A percentile compares a stretch with the other conserved stretches of the same genome.
These are phyloP conservation scores for Aphanomyces stellatus DNA, from an alignment of 352 stramenopile species.

Conservation along the genomic window DNA sequence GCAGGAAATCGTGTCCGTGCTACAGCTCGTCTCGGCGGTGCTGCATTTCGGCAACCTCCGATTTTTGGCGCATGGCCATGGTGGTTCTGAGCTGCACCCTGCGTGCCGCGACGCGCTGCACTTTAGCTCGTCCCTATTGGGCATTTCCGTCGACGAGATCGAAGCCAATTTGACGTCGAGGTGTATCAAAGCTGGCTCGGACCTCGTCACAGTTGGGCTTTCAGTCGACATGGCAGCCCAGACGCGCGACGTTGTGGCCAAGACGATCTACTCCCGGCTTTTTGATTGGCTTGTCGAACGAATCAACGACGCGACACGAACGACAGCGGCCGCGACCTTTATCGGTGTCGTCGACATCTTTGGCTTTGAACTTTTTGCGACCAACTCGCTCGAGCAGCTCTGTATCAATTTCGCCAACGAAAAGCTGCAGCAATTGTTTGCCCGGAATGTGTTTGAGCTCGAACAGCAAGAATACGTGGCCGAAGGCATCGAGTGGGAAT, in stretches of 20 bases:
- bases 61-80: conserved; percentile 58
- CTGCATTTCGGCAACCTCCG: conserved; percentile 95
- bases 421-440: conserved; percentile 85
- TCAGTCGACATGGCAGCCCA: conserved; percentile 83
- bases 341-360: conserved; percentile 62
- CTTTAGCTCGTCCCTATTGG: conserved; percentile 38
- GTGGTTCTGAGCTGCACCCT: conserved; percentile 27
- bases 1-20: conserved; percentile 47
- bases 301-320: conserved; percentile 52
- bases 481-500: conserved; percentile 65
- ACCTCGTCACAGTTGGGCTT: conserved; percentile 63
- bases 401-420: conserved; percentile 97
- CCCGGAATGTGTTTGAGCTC: conserved; percentile 48
- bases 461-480: conserved; percentile 55
- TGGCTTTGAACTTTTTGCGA: conserved; percentile 79
- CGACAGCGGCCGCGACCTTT: background rate
- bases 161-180: conserved; percentile 65
- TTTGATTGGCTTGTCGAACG: conserved; percentile 95
- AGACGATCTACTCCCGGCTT: conserved; percentile 93
- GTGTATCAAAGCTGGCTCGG: conserved; percentile 50
- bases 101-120: conserved; percentile 18
- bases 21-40: conserved; percentile 83
- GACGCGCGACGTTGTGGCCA: conserved; percentile 91
- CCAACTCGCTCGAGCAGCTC: conserved; percentile 92
- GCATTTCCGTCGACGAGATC: conserved; percentile 39